Evolutionary conservation across 2,329 filamentous ascomycete genomes (phyloP), one percentile per base, ranked within the genome.

Genomic region (Fusarium marasasianum): DNA sequence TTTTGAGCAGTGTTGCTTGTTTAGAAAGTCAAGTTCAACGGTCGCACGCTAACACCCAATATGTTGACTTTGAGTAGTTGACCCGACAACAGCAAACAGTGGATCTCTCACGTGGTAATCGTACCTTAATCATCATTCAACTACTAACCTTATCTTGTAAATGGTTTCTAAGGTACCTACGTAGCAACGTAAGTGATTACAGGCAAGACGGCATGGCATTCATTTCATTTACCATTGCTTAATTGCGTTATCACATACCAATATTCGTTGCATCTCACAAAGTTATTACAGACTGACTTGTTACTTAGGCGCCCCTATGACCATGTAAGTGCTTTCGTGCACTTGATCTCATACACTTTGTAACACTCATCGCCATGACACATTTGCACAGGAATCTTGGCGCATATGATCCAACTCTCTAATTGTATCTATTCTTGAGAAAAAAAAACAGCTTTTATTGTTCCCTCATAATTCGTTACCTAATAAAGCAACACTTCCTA

Each of bases 381-480:
- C 56, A 54, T 43, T 65, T 55, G 43, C 61, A 60, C 38, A 65
- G 40, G 64, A 66, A 50, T 33, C 24, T 67, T 47, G 48, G 47
- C 51, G 33, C 65, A 45, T 73, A 51, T 75, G 69, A 65, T 68
- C 70, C 71, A 63, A 71, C 67, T 63, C 63, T 77, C 70, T 76
- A 76, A 67, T 72, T 69, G 66, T 78, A 65, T 78, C 71, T 50
- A 72, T 64, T 65, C 75, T 76, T 64, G 57, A 76, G 76, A 75
- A 78, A 76, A 76, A 77, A 69, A 74, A 78, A 77, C 74, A 77
- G 76, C 79, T 83, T 83, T 83, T 82, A 80, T 82, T 83, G 79
- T 80, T 70, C 81, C 80, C 79, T 83, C 81, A 78, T 83, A 81
- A 82, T 63, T 83, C 82, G 81, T 83, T 80, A 83, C 79, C 80